These are phyloP conservation scores for Suillus weaverae DNA, from an alignment of 768 basidiomycete genomes.

Conservation along the genomic window DNA sequence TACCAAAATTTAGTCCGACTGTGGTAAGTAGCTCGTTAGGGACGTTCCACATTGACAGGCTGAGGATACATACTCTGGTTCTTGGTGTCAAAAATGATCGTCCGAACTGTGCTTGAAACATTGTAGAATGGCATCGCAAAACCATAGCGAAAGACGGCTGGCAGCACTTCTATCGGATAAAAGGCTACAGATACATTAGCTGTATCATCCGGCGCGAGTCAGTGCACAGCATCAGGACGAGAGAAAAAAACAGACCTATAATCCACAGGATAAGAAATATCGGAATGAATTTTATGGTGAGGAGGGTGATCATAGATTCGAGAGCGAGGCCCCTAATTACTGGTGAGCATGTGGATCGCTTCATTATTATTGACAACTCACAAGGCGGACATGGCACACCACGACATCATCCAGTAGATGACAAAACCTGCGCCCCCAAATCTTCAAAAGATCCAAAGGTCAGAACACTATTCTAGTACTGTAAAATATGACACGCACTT, in stretches of 20 bases:
- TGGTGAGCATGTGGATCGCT: background rate
- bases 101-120: conserved; percentile 56
- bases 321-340: conserved; percentile 56
- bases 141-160: conserved; percentile 61
- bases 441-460: conserved; percentile 21
- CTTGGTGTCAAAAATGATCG: conserved; percentile 65
- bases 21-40: conserved; percentile 7
- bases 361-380: conserved; percentile 27
- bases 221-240: background rate
- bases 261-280: conserved; percentile 69
- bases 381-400: conserved; percentile 56
- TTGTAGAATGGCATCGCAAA: conserved; percentile 76
- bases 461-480: background rate
- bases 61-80: conserved; percentile 47
- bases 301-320: conserved; percentile 56
- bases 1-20: conserved; percentile 66
- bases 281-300: conserved; percentile 52
- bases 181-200: conserved; percentile 58
- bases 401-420: conserved; percentile 69
- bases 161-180: conserved; percentile 60
- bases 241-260: conserved; percentile 44
- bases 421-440: conserved; percentile 55
- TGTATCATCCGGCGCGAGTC: conserved; percentile 20
- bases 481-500: conserved; percentile 32
- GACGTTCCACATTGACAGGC: background rate